These are phyloP conservation scores for Odontarrhena argentea DNA, from an alignment of 345 rosid genomes.

Conservation along the genomic window DNA sequence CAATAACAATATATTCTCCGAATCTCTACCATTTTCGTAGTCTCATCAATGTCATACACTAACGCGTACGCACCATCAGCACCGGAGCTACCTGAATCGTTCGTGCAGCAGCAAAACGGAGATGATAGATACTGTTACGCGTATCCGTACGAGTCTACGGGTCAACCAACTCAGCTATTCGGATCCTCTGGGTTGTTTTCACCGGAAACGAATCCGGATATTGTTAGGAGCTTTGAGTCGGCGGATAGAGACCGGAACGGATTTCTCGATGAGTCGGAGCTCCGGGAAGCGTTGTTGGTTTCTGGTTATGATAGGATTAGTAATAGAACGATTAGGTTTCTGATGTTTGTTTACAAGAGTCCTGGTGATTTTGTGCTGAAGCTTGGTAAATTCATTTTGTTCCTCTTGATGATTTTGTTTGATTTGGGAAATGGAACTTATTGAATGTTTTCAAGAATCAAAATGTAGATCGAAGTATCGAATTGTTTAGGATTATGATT, in stretches of 20 bases:
- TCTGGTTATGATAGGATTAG: conserved; percentile 54
- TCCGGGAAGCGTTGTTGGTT: conserved; percentile 56
- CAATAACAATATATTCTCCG: background rate
- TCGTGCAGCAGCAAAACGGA: conserved; percentile 13
- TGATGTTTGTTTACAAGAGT: conserved; percentile 66
- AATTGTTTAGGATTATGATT: background rate
- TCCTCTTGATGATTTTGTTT: too few species aligned
- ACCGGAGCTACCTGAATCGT: conserved; percentile 49
- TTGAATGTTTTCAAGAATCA: too few species aligned
- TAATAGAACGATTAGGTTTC: conserved; percentile 56
- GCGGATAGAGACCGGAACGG: conserved; percentile 69
- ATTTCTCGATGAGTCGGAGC: conserved; percentile 63
- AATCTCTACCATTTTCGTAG: background rate
- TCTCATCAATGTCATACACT: conserved; percentile 36
- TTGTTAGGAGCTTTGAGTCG: conserved; percentile 58
- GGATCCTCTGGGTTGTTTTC: conserved; percentile 47
- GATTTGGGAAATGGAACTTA: too few species aligned
- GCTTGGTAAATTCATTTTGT: conserved; percentile 44
- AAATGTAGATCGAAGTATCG: too few species aligned
- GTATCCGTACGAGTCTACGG: conserved; percentile 9
- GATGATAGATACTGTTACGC: conserved; percentile 28
- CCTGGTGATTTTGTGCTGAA: conserved; percentile 49
- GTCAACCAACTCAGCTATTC: conserved; percentile 36
- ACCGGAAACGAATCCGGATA: conserved; percentile 54
- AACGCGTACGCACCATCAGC: conserved; percentile 53